Evolutionary conservation across 768 basidiomycete genomes (phyloP).

Genomic region (Psilocybe tampanensis): DNA sequence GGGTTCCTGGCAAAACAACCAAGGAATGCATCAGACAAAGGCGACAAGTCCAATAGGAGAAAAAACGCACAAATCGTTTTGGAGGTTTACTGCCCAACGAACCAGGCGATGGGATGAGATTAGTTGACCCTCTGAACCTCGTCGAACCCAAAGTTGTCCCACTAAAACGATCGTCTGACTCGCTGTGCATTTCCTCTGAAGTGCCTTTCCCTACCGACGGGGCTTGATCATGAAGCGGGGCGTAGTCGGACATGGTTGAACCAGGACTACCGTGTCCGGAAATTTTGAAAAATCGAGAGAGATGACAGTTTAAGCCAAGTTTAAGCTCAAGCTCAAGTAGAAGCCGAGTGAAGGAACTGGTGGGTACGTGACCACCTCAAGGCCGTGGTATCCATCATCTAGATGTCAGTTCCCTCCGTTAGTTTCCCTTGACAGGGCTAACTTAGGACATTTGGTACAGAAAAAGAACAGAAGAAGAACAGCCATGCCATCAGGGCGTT

Average conservation of each 20-base stretch:
- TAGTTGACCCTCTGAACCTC: constrained; percentile 45
- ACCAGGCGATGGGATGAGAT: constrained; percentile 51
- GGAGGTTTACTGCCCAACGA: constrained; percentile 30
- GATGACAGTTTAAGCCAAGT: neutral
- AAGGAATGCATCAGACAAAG: neutral
- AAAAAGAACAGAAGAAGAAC: neutral
- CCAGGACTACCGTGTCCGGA: too few relatives aligned
- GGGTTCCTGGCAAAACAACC: constrained; percentile 30
- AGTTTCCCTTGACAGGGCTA: constrained; percentile 5
- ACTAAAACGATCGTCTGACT: constrained; percentile 15
- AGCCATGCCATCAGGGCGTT: too few relatives aligned
- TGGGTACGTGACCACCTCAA: neutral
- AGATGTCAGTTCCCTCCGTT: too few relatives aligned
- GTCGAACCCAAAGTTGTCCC: constrained; percentile 24
- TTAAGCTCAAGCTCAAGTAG: too few relatives aligned
- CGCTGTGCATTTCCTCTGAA: constrained; percentile 10
- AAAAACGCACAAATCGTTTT: constrained; percentile 44
- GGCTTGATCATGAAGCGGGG: neutral
- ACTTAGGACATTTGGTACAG: neutral
- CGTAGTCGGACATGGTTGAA: neutral
- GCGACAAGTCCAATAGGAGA: too few relatives aligned
- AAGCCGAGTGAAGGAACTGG: too few relatives aligned
- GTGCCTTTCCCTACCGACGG: constrained; percentile 1
- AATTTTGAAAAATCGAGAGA: neutral
- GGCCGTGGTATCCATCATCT: too few relatives aligned